These are phyloP conservation scores for Spizellomyces punctatus DNA, from an alignment of 192 early-diverging fungal genomes.

Conservation along the genomic window DNA sequence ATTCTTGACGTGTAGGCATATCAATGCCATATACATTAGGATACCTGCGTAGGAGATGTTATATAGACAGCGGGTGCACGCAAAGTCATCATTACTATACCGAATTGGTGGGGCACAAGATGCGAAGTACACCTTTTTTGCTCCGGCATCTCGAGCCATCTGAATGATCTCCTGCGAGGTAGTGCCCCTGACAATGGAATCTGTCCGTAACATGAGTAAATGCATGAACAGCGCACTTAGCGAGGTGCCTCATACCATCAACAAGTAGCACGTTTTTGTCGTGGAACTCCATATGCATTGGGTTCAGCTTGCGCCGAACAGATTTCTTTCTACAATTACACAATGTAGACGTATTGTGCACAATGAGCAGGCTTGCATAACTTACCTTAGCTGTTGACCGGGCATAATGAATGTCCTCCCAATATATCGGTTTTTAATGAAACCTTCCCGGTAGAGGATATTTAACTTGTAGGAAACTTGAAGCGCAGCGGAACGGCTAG, in stretches of 20 bases:
- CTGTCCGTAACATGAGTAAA: constrained; percentile 37
- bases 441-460: constrained; percentile 95
- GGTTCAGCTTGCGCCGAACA: constrained; percentile 96
- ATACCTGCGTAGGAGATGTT: constrained; percentile 47
- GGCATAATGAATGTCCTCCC: constrained; percentile 99
- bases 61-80: background rate
- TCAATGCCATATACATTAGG: constrained; percentile 99
- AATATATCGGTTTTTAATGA: constrained; percentile 99
- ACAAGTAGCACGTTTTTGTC: constrained; percentile 97
- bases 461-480: constrained; percentile 89
- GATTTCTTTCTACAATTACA: constrained; percentile 57
- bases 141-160: constrained; percentile 98
- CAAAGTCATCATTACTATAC: constrained; percentile 34
- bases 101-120: constrained; percentile 96
- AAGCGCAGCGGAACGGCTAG: constrained; percentile 90
- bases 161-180: constrained; percentile 98
- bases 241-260: constrained; percentile 67
- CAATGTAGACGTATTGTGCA: no score
- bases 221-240: background rate
- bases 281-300: constrained; percentile 96
- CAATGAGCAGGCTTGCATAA: no score
- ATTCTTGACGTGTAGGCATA: constrained; percentile 93
- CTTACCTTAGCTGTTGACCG: constrained; percentile 68
- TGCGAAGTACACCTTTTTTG: constrained; percentile 98
- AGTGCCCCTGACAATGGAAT: constrained; percentile 99